phyloP scores from a whole-genome alignment of 331 rosid genomes.

The Prunus yedoensis region DNA sequence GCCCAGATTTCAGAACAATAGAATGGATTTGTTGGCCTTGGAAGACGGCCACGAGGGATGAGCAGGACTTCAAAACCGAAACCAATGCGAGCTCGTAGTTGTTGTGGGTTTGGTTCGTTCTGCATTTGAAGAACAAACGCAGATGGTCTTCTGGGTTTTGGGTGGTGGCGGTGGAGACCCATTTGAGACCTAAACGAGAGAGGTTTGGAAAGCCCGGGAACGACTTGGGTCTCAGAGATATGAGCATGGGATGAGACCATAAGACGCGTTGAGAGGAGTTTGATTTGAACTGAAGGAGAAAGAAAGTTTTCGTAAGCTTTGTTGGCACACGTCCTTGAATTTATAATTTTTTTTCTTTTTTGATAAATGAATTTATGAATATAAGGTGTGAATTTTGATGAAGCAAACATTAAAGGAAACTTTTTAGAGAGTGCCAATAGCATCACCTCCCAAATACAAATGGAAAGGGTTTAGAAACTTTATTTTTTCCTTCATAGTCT shows the following conservation, averaged over 20 bases:
- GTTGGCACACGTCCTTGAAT: not conserved
- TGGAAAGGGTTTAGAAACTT: too few relatives aligned
- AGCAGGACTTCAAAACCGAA: constrained; percentile 61
- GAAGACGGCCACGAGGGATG: constrained; percentile 43
- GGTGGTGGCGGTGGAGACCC: constrained; percentile 43
- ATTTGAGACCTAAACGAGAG: constrained; percentile 35
- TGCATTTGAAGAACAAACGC: constrained; percentile 44
- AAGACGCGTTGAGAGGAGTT: not conserved
- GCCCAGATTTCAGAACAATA: constrained; percentile 58
- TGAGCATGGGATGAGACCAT: constrained; percentile 44
- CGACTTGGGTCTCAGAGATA: constrained; percentile 37
- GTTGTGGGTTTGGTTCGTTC: constrained; percentile 25
- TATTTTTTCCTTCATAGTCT: too few relatives aligned
- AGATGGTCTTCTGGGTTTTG: constrained; percentile 43
- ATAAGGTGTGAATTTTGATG: too few relatives aligned
- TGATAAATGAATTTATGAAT: too few relatives aligned
- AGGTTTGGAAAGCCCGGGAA: constrained; percentile 20
- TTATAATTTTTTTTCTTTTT: too few relatives aligned
- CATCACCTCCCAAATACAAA: too few relatives aligned
- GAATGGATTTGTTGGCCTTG: constrained; percentile 76
- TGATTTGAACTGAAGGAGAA: not conserved
- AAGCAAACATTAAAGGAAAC: too few relatives aligned
- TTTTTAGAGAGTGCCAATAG: too few relatives aligned
- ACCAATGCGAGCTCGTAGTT: constrained; percentile 60
- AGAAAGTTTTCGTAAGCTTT: not conserved